Evolutionary conservation across 306 rosid species (phyloP).

Genomic region (Malus domestica): ASM211411v1 NC_041800.1:22325233-22325732

Average conservation of each 20-base stretch:
- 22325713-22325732: conserved; percentile 96
- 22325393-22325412: not conserved
- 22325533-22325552: not conserved
- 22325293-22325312: not conserved
- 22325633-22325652: conserved; percentile 38
- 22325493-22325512: not conserved
- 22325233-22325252: not conserved
- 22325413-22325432: not conserved
- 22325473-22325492: not conserved
- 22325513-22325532: not conserved
- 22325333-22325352: not conserved
- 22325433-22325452: not conserved
- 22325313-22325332: not conserved
- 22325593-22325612: not conserved
- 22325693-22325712: conserved; percentile 74
- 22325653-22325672: conserved; percentile 87
- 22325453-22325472: not conserved
- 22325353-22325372: not conserved
- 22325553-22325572: not conserved
- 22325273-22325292: not conserved
- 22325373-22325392: not conserved
- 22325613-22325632: not conserved
- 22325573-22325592: not conserved
- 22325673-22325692: conserved; percentile 92
- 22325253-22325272: not conserved